Percentiles rank a stretch among this genome's conserved stretches.
phyloP scores from a whole-genome alignment of 2,329 filamentous ascomycete species.

The Colletotrichum sublineola region DNA sequence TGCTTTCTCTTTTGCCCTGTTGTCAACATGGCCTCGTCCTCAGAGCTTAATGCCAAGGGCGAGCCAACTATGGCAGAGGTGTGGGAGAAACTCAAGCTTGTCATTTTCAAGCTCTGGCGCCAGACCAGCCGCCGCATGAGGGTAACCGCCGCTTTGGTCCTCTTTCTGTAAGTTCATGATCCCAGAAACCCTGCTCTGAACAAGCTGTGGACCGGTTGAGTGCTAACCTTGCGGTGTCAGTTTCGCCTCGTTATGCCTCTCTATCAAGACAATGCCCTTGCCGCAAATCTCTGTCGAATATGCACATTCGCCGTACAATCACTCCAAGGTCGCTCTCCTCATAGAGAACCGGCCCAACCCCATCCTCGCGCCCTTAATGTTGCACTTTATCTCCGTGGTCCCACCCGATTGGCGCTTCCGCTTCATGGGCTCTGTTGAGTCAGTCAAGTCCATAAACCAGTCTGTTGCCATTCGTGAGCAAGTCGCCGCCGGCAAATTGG shows the following conservation, averaged over 20 bases:
- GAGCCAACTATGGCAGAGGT: conserved; percentile 44
- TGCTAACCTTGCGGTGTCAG: conserved; percentile 32
- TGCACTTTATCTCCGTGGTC: conserved; percentile 69
- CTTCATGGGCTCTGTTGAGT: conserved; percentile 66
- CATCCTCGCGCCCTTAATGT: conserved; percentile 64
- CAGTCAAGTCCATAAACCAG: conserved; percentile 59
- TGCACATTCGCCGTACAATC: conserved; percentile 57
- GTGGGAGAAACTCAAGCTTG: conserved; percentile 44
- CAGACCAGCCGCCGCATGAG: conserved; percentile 53
- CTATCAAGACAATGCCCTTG: conserved; percentile 45
- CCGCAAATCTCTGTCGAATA: conserved; percentile 53
- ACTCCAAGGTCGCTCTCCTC: conserved; percentile 67
- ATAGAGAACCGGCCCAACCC: conserved; percentile 66
- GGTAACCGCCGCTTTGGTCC: conserved; percentile 47
- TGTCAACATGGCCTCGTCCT: conserved; percentile 29
- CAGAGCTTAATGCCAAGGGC: conserved; percentile 15
- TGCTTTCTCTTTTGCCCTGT: conserved; percentile 6
- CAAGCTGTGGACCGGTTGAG: neutral
- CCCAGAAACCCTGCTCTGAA: neutral
- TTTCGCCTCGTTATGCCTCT: conserved; percentile 44
- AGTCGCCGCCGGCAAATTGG: conserved; percentile 60
- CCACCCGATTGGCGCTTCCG: conserved; percentile 68
- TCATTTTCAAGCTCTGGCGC: conserved; percentile 49
- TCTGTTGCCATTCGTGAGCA: conserved; percentile 61
- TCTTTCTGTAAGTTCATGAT: conserved; percentile 50